Conservation (phyloP, 2,329 filamentous ascomycete species). For the Venturiaceae sp. region DNA sequence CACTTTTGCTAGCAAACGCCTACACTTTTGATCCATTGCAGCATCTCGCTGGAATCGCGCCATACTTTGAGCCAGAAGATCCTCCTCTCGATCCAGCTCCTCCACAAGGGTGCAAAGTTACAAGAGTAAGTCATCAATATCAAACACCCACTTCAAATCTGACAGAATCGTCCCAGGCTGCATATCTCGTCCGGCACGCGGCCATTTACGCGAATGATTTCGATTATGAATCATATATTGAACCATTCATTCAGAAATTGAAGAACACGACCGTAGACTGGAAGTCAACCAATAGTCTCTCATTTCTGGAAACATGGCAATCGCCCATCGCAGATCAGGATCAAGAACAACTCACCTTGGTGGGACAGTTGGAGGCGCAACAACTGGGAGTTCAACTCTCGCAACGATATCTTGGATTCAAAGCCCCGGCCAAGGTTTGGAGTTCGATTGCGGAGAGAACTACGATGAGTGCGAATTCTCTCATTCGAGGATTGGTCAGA, state of each 20-base stretch:
- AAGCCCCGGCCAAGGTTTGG: conserved; percentile 47
- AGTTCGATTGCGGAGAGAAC: conserved; percentile 55
- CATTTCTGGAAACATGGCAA: conserved; percentile 48
- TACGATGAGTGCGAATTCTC: conserved; percentile 45
- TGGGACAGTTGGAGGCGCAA: conserved; percentile 51
- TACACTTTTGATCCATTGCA: conserved; percentile 38
- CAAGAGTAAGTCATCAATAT: conserved; percentile 19
- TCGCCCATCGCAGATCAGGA: conserved; percentile 48
- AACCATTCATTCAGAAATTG: conserved; percentile 46
- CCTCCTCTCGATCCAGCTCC: conserved; percentile 36
- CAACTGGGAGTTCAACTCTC: conserved; percentile 49
- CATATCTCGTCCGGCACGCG: conserved; percentile 40
- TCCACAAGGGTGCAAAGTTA: conserved; percentile 42
- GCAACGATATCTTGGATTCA: conserved; percentile 47
- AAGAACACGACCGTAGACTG: conserved; percentile 50
- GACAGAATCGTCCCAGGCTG: conserved; percentile 12
- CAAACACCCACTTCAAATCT: background rate
- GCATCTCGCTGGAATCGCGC: conserved; percentile 40
- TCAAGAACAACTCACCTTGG: conserved; percentile 48
- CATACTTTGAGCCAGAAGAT: conserved; percentile 39
- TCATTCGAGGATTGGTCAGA: conserved; percentile 47
- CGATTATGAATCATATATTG: conserved; percentile 41
- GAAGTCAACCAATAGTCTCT: conserved; percentile 43
- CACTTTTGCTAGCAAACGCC: background rate
- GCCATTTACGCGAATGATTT: conserved; percentile 44